Evolutionary conservation across 108 stramenopile genomes (phyloP).

Genomic region (Chaetoceros muelleri): DNA sequence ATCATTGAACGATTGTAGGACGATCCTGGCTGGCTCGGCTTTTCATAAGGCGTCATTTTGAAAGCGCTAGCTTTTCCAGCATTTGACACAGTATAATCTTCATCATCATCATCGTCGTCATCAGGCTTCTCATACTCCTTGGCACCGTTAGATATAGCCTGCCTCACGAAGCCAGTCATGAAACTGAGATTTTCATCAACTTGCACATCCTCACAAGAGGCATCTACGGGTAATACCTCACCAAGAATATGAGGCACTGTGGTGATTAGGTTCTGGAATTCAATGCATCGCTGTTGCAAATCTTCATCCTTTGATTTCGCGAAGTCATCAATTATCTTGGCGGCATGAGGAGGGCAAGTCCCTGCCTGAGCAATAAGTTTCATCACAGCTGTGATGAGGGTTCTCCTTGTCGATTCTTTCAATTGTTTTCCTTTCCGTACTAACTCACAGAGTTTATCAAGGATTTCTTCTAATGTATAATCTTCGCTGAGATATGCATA

Average conservation of each 20-base stretch:
- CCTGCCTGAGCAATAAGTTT: slow-evolving; percentile 94
- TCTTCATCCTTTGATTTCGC: slow-evolving; percentile 78
- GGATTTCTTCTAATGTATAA: slow-evolving; percentile 51
- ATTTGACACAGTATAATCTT: slow-evolving; percentile 20
- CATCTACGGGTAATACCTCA: slow-evolving; percentile 93
- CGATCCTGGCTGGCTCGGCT: slow-evolving; percentile 48
- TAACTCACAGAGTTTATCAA: slow-evolving; percentile 59
- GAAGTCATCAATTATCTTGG: slow-evolving; percentile 79
- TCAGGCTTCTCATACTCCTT: slow-evolving; percentile 72
- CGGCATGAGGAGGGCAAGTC: slow-evolving; percentile 73
- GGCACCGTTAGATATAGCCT: slow-evolving; percentile 82
- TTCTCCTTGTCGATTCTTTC: slow-evolving; percentile 55
- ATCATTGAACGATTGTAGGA: slow-evolving; percentile 11
- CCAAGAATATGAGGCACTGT: slow-evolving; percentile 60
- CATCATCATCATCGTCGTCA: slow-evolving; percentile 86
- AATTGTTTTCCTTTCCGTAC: slow-evolving; percentile 20
- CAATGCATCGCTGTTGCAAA: slow-evolving; percentile 87
- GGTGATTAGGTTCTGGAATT: slow-evolving; percentile 77
- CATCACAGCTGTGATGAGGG: slow-evolving; percentile 79
- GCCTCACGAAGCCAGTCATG: slow-evolving; percentile 76
- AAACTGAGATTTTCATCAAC: slow-evolving; percentile 86
- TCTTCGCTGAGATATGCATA: slow-evolving; percentile 84
- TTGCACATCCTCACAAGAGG: slow-evolving; percentile 83
- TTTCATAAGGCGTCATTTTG: slow-evolving; percentile 89
- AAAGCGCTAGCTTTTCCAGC: slow-evolving; percentile 38